Percentiles rank a stretch among this genome's conserved stretches.
phyloP scores from a whole-genome alignment of 768 basidiomycete genomes.

The Hemileccinum impolitum region DNA sequence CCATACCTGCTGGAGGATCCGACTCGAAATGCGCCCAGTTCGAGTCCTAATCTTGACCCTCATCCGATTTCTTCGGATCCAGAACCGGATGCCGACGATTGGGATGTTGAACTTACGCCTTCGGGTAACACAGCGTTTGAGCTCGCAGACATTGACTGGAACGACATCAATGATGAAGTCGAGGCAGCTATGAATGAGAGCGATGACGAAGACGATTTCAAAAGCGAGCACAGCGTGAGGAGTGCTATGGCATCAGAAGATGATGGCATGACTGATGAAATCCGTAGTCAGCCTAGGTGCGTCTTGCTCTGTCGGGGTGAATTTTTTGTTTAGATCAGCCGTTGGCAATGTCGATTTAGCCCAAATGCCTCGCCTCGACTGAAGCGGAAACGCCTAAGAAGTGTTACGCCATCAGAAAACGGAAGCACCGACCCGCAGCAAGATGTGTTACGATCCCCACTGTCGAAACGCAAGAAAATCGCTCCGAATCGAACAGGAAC shows the following conservation, averaged over 20 bases:
- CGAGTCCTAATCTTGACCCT: constrained; percentile 44
- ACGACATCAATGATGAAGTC: constrained; percentile 81
- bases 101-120: constrained; percentile 47
- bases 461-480: constrained; percentile 79
- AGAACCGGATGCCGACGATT: constrained; percentile 67
- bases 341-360: constrained; percentile 26
- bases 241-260: constrained; percentile 49
- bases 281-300: constrained; percentile 44
- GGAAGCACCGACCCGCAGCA: constrained; percentile 37
- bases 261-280: constrained; percentile 46
- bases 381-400: constrained; percentile 69
- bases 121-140: constrained; percentile 39
- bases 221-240: constrained; percentile 39
- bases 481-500: constrained; percentile 59
- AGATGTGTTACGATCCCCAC: constrained; percentile 58
- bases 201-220: constrained; percentile 48
- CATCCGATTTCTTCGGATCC: constrained; percentile 61
- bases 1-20: constrained; percentile 71
- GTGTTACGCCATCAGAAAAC: constrained; percentile 66
- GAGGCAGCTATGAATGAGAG: constrained; percentile 84
- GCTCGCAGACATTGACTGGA: constrained; percentile 71
- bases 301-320: constrained; percentile 20
- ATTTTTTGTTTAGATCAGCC: constrained; percentile 4
- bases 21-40: constrained; percentile 36
- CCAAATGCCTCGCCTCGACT: constrained; percentile 39